Conservation (phyloP, 169 alveolate genomes). For the Cryptosporidium xiaoi region DNA sequence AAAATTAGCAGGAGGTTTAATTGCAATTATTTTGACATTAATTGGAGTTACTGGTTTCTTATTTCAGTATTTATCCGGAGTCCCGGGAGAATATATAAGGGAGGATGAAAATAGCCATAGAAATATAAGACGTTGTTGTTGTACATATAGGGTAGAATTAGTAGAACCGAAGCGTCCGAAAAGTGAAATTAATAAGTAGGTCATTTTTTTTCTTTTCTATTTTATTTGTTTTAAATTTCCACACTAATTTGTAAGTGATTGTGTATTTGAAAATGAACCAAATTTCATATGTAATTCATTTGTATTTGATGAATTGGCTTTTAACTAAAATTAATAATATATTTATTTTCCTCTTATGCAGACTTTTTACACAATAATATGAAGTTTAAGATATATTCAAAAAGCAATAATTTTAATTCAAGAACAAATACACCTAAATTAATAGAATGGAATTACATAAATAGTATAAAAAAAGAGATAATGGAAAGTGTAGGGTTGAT, state of each 20-base stretch:
- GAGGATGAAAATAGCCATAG: background rate
- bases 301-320: background rate
- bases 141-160: background rate
- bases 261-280: background rate
- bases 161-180: constrained; percentile 13
- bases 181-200: background rate
- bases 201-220: background rate
- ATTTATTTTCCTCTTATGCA: background rate
- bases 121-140: background rate
- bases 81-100: constrained; percentile 25
- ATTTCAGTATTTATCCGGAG: constrained; percentile 18
- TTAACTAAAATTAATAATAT: background rate
- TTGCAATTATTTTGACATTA: background rate
- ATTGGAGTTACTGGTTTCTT: background rate
- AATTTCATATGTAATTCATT: background rate
- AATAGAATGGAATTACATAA: constrained; percentile 12
- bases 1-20: constrained; percentile 9
- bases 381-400: constrained; percentile 48
- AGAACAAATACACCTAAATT: constrained; percentile 44
- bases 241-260: background rate
- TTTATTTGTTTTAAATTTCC: background rate
- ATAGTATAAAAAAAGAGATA: constrained; percentile 11
- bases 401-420: constrained; percentile 30
- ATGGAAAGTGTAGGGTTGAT: background rate
- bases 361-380: background rate